Conservation (phyloP, 2,329 filamentous ascomycete genomes). For the Sphaerulina vaccinii region DNA sequence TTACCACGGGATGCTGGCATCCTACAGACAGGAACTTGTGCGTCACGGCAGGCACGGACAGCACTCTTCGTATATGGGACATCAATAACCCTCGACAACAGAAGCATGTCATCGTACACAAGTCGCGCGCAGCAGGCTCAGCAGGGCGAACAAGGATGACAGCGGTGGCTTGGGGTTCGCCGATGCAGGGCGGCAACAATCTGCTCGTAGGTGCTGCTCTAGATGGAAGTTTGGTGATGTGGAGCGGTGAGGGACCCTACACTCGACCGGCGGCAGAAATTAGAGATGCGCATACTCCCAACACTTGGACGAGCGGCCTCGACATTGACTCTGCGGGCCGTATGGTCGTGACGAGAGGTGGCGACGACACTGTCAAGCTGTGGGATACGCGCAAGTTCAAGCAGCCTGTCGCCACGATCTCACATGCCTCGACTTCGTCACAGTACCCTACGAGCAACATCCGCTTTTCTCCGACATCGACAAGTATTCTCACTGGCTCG, state of each 20-base stretch:
- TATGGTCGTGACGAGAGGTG: conserved; percentile 85
- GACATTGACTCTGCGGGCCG: conserved; percentile 89
- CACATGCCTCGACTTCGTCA: conserved; percentile 77
- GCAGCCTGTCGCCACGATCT: conserved; percentile 73
- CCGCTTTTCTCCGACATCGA: conserved; percentile 78
- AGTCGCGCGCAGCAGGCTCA: conserved; percentile 82
- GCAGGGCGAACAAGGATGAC: conserved; percentile 94
- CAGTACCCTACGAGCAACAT: conserved; percentile 86
- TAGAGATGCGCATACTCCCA: conserved; percentile 73
- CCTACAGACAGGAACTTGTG: conserved; percentile 81
- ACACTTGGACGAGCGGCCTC: conserved; percentile 89
- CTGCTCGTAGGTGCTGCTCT: conserved; percentile 78
- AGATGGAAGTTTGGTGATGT: conserved; percentile 90
- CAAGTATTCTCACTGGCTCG: conserved; percentile 86
- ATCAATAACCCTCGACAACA: conserved; percentile 86
- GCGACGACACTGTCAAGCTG: conserved; percentile 88
- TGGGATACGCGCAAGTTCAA: conserved; percentile 99
- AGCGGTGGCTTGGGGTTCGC: conserved; percentile 79
- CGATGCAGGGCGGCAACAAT: conserved; percentile 73
- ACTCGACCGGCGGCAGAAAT: conserved; percentile 79
- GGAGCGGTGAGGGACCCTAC: conserved; percentile 83
- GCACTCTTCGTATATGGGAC: conserved; percentile 95
- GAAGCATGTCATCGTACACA: conserved; percentile 93
- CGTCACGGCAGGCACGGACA: conserved; percentile 90
- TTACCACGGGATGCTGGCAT: conserved; percentile 87